Percentiles rank a stretch among this genome's conserved stretches.
These are phyloP conservation scores for Barnettozyma sp. DNA, from an alignment of 805 yeast species.

Conservation along the genomic window DNA sequence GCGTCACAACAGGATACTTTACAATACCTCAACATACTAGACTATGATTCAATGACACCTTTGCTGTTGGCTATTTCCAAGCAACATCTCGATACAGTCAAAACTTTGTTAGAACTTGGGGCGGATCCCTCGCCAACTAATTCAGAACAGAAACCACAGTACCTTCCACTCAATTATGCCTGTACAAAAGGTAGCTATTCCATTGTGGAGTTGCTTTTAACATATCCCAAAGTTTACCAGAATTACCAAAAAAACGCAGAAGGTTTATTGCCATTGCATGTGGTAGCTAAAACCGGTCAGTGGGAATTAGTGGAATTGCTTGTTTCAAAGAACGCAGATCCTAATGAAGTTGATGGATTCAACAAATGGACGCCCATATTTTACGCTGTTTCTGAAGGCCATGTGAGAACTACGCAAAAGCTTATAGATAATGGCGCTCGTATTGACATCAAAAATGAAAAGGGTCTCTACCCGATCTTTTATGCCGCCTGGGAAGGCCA, in stretches of 20 bases:
- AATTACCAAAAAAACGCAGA: constrained; percentile 64
- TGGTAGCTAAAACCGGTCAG: constrained; percentile 82
- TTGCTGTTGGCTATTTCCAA: constrained; percentile 70
- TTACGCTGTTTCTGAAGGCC: constrained; percentile 85
- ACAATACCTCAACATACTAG: constrained; percentile 37
- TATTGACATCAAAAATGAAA: constrained; percentile 63
- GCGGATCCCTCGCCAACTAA: constrained; percentile 42
- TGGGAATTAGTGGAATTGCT: constrained; percentile 59
- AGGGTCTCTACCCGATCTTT: constrained; percentile 72
- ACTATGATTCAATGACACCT: constrained; percentile 77
- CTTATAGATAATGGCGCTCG: constrained; percentile 71
- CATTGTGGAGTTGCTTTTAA: constrained; percentile 46
- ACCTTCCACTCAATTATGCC: constrained; percentile 77
- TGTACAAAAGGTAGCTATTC: constrained; percentile 76
- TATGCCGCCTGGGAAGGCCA: constrained; percentile 96
- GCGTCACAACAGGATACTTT: constrained; percentile 25
- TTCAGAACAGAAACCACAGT: constrained; percentile 50
- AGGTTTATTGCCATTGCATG: constrained; percentile 82
- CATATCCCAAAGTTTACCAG: constrained; percentile 27
- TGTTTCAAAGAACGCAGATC: constrained; percentile 63
- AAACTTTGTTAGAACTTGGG: constrained; percentile 40
- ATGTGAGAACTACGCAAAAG: constrained; percentile 58
- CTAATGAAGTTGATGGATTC: constrained; percentile 74
- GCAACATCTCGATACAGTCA: constrained; percentile 50
- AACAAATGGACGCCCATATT: constrained; percentile 93